These are phyloP conservation scores for Lactifluus volemus DNA, from an alignment of 768 basidiomycete species.

Conservation along the genomic window DNA sequence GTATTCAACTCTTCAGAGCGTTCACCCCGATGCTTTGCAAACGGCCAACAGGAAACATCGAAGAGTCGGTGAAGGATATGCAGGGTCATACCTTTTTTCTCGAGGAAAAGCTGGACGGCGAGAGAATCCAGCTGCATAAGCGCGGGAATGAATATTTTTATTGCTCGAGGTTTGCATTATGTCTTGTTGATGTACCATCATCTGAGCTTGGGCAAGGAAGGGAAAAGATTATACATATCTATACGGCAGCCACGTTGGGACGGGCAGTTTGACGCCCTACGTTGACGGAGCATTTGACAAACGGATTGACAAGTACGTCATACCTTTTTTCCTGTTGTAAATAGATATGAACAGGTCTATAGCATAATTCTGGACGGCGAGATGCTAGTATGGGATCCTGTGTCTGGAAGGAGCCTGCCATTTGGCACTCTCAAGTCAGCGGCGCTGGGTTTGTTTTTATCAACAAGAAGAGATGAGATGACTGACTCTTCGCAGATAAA, in stretches of 20 bases:
- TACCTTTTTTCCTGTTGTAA: not conserved
- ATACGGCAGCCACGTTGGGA: constrained; percentile 77
- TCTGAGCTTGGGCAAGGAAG: constrained; percentile 42
- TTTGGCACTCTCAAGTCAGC: constrained; percentile 94
- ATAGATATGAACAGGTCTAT: not conserved
- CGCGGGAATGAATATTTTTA: constrained; percentile 87
- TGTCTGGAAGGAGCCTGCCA: constrained; percentile 77
- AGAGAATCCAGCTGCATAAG: constrained; percentile 93
- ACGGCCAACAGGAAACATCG: constrained; percentile 71
- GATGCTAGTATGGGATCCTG: constrained; percentile 97
- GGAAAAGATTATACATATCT: constrained; percentile 87
- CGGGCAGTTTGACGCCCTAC: constrained; percentile 82
- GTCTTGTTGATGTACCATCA: not conserved
- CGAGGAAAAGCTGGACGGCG: constrained; percentile 97
- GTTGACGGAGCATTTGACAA: constrained; percentile 71
- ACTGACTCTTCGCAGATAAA: constrained; percentile 42
- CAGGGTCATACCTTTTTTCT: constrained; percentile 71
- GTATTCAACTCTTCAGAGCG: constrained; percentile 70
- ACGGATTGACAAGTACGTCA: constrained; percentile 69
- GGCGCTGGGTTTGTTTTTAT: constrained; percentile 51
- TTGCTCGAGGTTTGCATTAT: constrained; percentile 62
- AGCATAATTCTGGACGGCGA: constrained; percentile 96
- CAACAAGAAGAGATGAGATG: not conserved
- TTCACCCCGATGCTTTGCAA: constrained; percentile 97
- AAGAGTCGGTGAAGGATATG: constrained; percentile 82